phyloP scores from a whole-genome alignment of 345 rosid genomes.

The Hevea brasiliensis region DNA sequence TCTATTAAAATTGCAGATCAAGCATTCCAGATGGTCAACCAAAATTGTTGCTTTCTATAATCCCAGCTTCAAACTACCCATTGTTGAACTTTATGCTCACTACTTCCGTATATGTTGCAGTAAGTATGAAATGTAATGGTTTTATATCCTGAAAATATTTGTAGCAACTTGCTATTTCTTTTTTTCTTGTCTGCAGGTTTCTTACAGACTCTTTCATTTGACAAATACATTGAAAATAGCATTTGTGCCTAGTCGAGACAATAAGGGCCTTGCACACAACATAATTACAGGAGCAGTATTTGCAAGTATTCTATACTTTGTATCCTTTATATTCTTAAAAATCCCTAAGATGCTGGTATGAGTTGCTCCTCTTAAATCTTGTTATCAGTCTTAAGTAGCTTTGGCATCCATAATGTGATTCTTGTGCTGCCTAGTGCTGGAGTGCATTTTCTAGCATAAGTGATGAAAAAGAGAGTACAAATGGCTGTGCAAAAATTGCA shows the following conservation, averaged over 20 bases:
- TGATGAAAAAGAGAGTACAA: not conserved
- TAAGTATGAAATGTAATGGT: constrained; percentile 38
- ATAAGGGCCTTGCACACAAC: constrained; percentile 72
- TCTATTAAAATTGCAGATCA: constrained; percentile 58
- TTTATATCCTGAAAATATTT: not conserved
- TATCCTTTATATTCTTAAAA: constrained; percentile 64
- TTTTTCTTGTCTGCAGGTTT: constrained; percentile 54
- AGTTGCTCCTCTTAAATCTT: constrained; percentile 1
- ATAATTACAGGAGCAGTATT: constrained; percentile 51
- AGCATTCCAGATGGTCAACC: constrained; percentile 88
- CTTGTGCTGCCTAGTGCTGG: constrained; percentile 1
- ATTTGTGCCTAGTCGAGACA: constrained; percentile 80
- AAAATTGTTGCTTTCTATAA: constrained; percentile 80
- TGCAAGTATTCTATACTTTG: constrained; percentile 58
- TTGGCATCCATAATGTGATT: not conserved
- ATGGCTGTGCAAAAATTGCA: not conserved
- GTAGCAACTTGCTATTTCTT: not conserved
- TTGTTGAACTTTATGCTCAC: constrained; percentile 92
- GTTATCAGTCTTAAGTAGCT: not conserved
- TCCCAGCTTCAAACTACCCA: constrained; percentile 69
- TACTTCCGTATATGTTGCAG: constrained; percentile 74
- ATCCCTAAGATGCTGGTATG: constrained; percentile 83
- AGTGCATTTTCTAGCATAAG: not conserved
- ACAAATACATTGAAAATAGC: constrained; percentile 87
- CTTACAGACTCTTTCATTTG: constrained; percentile 83